phyloP scores from a whole-genome alignment of 106 monocot species.

The Vanilla planifolia region DNA sequence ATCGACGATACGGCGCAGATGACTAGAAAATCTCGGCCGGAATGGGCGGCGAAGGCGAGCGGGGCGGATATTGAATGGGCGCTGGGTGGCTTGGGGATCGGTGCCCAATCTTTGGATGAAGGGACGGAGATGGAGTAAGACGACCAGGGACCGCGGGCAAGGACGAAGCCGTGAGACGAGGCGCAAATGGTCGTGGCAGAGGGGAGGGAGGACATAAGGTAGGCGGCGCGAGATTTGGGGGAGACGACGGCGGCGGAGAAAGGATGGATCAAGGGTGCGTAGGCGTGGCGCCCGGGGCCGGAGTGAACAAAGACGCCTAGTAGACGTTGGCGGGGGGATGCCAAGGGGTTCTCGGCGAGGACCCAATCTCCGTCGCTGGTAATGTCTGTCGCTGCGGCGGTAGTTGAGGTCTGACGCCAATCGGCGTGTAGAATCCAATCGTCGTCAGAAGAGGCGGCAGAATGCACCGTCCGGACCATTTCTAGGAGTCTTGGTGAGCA shows the following conservation, averaged over 20 bases:
- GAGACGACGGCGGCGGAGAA: no score
- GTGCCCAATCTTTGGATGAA: neutral
- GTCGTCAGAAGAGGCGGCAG: neutral
- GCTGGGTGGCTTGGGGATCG: neutral
- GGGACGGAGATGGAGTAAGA: neutral
- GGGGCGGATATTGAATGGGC: neutral
- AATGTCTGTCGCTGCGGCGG: neutral
- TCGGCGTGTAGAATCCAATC: neutral
- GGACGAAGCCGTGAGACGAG: neutral
- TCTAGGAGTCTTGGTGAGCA: neutral
- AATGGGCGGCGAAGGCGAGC: neutral
- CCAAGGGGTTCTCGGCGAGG: neutral
- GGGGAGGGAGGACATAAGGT: neutral
- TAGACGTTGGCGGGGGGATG: neutral
- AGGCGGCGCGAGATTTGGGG: neutral
- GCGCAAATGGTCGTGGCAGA: neutral
- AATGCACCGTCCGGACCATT: no score
- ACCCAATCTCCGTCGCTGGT: neutral
- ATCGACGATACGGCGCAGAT: neutral
- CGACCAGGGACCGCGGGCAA: neutral
- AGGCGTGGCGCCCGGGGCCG: neutral
- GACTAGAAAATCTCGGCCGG: neutral
- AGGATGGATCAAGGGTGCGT: neutral
- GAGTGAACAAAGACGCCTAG: neutral
- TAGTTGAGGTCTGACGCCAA: neutral